phyloP scores from a whole-genome alignment of 116 monocot genomes.

The Posidonia oceanica region DNA sequence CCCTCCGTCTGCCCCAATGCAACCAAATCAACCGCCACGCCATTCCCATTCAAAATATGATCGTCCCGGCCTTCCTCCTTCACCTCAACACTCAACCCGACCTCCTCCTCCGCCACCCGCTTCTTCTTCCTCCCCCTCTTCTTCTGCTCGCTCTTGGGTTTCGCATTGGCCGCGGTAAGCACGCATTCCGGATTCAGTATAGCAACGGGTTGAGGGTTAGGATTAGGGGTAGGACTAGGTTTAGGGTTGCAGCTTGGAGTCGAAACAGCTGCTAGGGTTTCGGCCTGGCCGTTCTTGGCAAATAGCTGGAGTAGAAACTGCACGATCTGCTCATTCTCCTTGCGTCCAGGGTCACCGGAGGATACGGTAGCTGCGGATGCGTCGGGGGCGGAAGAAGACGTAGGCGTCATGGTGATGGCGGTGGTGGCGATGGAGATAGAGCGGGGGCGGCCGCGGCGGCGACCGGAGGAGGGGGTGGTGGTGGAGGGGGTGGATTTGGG shows the following conservation, averaged over 20 bases:
- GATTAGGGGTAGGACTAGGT: constrained; percentile 4
- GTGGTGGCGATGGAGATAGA: background rate
- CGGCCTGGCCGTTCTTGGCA: constrained; percentile 12
- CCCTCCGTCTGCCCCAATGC: constrained; percentile 41
- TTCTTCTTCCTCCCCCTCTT: constrained; percentile 14
- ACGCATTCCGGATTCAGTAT: background rate
- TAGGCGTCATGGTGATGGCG: background rate
- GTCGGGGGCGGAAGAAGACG: constrained; percentile 1
- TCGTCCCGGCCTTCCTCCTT: constrained; percentile 14
- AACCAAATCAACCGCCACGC: constrained; percentile 48
- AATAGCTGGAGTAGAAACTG: constrained; percentile 48
- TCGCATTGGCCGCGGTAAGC: background rate
- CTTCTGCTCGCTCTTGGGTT: background rate
- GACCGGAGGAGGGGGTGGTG: constrained; percentile 10
- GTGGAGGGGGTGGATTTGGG: constrained; percentile 23
- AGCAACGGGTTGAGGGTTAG: constrained; percentile 7
- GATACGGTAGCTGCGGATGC: background rate
- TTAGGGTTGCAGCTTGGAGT: background rate
- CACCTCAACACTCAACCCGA: background rate
- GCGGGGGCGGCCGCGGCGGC: constrained; percentile 16
- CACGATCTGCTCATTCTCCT: constrained; percentile 60
- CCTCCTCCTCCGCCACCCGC: constrained; percentile 7
- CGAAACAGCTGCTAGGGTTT: background rate
- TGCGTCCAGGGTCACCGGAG: constrained; percentile 21
- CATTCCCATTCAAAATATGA: constrained; percentile 44